Conservation (phyloP, 2,329 filamentous ascomycete genomes). For the Sporothrix luriei region DNA sequence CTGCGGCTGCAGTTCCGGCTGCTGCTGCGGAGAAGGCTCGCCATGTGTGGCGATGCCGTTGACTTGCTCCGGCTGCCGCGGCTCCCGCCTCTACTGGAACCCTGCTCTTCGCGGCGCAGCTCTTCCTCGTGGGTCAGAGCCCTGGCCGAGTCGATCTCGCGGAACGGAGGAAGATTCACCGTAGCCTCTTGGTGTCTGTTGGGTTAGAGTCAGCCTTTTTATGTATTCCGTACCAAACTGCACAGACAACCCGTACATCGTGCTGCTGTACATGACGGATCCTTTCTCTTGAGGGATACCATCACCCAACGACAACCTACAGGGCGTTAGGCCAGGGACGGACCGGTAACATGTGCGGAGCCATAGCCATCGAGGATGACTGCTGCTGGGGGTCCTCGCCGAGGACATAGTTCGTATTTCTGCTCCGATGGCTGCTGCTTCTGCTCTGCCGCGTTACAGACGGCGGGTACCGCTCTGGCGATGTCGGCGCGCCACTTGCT, state of each 20-base stretch:
- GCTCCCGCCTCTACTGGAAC: background rate
- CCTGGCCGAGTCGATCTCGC: slow-evolving; percentile 31
- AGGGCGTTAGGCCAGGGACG: slow-evolving; percentile 34
- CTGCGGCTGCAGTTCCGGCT: slow-evolving; percentile 7
- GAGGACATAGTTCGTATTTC: slow-evolving; percentile 25
- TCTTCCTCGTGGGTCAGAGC: slow-evolving; percentile 31
- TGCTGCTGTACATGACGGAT: background rate
- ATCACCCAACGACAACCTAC: slow-evolving; percentile 34
- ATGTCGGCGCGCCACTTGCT: background rate
- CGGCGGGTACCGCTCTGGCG: slow-evolving; percentile 4
- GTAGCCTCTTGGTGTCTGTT: slow-evolving; percentile 12
- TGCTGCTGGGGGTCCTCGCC: slow-evolving; percentile 26
- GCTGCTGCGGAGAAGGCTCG: slow-evolving; percentile 13
- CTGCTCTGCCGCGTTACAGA: background rate
- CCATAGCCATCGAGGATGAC: slow-evolving; percentile 22
- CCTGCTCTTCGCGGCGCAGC: slow-evolving; percentile 25
- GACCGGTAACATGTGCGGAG: slow-evolving; percentile 33
- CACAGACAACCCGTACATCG: background rate
- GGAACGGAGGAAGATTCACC: slow-evolving; percentile 34
- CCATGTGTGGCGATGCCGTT: slow-evolving; percentile 11
- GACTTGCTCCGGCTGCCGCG: background rate
- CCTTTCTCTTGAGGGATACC: slow-evolving; percentile 20
- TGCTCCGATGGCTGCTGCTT: slow-evolving; percentile 25
- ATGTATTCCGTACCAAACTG: background rate
- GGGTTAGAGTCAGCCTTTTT: background rate